Evolutionary conservation across 2,329 filamentous ascomycete species (phyloP).

Genomic region (Rugonectria rugulosa): DNA sequence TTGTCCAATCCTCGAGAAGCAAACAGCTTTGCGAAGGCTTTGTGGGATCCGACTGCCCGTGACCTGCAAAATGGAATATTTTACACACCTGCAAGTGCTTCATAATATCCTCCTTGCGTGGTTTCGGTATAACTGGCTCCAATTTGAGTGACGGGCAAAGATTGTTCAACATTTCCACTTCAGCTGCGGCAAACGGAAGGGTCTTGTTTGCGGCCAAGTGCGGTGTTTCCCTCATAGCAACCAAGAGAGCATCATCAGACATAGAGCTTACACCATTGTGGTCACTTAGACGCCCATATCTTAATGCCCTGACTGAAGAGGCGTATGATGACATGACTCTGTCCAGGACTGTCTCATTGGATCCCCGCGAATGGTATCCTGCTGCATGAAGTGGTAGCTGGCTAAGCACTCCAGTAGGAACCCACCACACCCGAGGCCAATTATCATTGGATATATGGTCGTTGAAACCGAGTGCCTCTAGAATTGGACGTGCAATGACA

Average conservation of each 20-base stretch:
- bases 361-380: background rate
- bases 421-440: conserved; percentile 4
- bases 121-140: background rate
- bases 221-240: conserved; percentile 4
- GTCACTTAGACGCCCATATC: background rate
- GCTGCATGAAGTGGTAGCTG: conserved; percentile 1
- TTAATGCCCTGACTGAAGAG: conserved; percentile 4
- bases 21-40: conserved; percentile 1
- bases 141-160: background rate
- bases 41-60: background rate
- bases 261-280: background rate
- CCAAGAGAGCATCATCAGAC: background rate
- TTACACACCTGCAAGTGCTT: background rate
- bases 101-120: background rate
- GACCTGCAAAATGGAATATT: conserved; percentile 1
- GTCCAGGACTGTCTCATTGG: conserved; percentile 1
- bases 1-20: background rate
- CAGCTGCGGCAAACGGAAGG: background rate
- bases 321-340: conserved; percentile 5
- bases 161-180: background rate
- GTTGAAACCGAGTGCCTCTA: background rate
- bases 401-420: background rate
- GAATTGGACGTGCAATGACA: background rate
- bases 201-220: background rate
- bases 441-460: background rate